Percentiles rank a stretch among this genome's conserved stretches.
These are phyloP conservation scores for Colletotrichum trifolii DNA, from an alignment of 2,329 filamentous ascomycete species.

Conservation along the genomic window DNA sequence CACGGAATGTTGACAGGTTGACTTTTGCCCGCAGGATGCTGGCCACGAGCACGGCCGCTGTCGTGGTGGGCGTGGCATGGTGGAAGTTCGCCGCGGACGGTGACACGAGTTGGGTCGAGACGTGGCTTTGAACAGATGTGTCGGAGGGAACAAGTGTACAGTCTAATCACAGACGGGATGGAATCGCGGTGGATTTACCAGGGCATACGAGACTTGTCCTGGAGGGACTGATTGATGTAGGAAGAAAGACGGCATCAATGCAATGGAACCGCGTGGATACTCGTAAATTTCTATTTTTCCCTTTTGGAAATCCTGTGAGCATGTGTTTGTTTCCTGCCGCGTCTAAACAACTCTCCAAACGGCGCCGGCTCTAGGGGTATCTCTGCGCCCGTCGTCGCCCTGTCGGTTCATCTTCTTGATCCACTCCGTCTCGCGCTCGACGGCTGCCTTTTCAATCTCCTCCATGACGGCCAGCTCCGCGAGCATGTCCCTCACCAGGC, in stretches of 20 bases:
- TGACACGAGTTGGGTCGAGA: constrained; percentile 18
- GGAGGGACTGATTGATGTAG: too few relatives aligned
- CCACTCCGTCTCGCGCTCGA: constrained; percentile 68
- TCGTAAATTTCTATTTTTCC: background rate
- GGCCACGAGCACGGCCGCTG: constrained; percentile 34
- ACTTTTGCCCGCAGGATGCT: constrained; percentile 36
- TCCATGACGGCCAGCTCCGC: constrained; percentile 72
- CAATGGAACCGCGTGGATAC: background rate
- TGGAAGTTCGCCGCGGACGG: constrained; percentile 28
- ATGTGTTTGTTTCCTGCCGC: background rate
- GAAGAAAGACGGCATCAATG: too few relatives aligned
- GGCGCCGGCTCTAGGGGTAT: constrained; percentile 55
- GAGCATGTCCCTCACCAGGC: constrained; percentile 68
- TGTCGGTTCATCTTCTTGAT: constrained; percentile 64
- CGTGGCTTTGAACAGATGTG: constrained; percentile 7
- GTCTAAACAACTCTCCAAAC: constrained; percentile 54
- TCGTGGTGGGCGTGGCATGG: constrained; percentile 33
- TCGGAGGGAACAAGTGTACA: constrained; percentile 14
- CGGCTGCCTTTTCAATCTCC: constrained; percentile 68
- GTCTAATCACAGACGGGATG: constrained; percentile 2
- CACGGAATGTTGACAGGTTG: constrained; percentile 36
- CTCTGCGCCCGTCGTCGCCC: constrained; percentile 44
- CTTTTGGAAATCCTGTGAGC: background rate
- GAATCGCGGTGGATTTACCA: background rate
- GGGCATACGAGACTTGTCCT: too few relatives aligned